Evolutionary conservation across 2,329 filamentous ascomycete genomes (phyloP), one percentile per base, ranked within the genome.

Genomic region (Corynespora cassiicola): DNA sequence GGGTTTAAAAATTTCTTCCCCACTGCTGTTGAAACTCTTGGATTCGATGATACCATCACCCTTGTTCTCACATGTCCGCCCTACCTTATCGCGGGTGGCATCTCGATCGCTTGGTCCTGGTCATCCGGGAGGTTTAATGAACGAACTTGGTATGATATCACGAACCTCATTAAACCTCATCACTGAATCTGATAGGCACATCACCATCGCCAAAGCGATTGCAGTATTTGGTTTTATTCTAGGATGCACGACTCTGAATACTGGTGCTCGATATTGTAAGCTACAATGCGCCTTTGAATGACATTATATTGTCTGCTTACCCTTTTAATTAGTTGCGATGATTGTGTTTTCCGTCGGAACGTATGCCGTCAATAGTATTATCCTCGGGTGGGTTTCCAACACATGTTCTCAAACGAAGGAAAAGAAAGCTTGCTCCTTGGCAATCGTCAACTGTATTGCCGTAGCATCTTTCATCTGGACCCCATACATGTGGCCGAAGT

Each of bases 81-180:
- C 1, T 77, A 75, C 17, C 25, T 45, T 19, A 31, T 41, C 20
- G 74, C 75, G 2, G 73, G 73, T 11, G 66, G 65, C 0, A 65
- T 67, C 1, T 71, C 71, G 6, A 68, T 76, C 23, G 42, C 66
- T 4, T 68, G 72, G 8, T 74, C 72, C 2, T 75, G 69, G 65
- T 74, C 66, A 34, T 76, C 74, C 3, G 76, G 73, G 2, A 64
- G 65, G 4, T 56, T 69, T 19, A 69, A 73, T 33, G 72, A 75
- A 45, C 61, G 71, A 10, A 73, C 71, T 1, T 74, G 69, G 69
- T n/a, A n/a, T n/a, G n/a, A n/a, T n/a, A n/a, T n/a, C n/a, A n/a
- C n/a, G n/a, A n/a, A n/a, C n/a, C n/a, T n/a, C n/a, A n/a, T n/a
- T n/a, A n/a, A n/a, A n/a, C n/a, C n/a, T n/a, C n/a, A n/a, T n/a